Evolutionary conservation across 345 rosid genomes (phyloP).

Genomic region (Cardamine occulta): DNA sequence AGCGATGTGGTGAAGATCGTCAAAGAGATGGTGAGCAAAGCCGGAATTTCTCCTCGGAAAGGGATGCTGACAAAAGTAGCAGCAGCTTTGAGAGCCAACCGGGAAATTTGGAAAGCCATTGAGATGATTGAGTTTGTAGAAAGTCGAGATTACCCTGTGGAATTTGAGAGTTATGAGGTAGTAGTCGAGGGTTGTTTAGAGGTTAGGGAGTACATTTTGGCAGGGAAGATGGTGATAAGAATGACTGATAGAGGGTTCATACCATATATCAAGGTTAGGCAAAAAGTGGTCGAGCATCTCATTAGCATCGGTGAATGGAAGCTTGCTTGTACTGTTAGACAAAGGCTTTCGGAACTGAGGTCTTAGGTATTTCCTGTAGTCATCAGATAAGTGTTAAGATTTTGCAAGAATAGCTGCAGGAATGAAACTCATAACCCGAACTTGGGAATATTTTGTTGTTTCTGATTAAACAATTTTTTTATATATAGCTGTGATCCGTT

Average conservation of each 20-base stretch:
- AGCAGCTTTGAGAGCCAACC: constrained; percentile 64
- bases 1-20: constrained; percentile 57
- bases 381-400: constrained; percentile 31
- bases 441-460: no score
- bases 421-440: no score
- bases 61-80: constrained; percentile 61
- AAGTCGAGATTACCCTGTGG: constrained; percentile 55
- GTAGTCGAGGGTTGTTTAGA: constrained; percentile 73
- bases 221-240: constrained; percentile 65
- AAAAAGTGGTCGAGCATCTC: constrained; percentile 69
- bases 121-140: constrained; percentile 75
- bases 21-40: constrained; percentile 74
- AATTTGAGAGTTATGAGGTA: constrained; percentile 68
- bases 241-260: constrained; percentile 86
- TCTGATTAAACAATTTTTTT: no score
- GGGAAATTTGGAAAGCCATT: constrained; percentile 69
- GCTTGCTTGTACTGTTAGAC: constrained; percentile 70
- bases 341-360: constrained; percentile 59
- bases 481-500: no score
- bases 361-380: constrained; percentile 50
- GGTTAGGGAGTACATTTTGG: constrained; percentile 66
- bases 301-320: constrained; percentile 60
- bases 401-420: constrained; percentile 32
- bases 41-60: constrained; percentile 66
- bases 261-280: constrained; percentile 72